These are phyloP conservation scores for Colletotrichum cuscutae DNA, from an alignment of 2,329 filamentous ascomycete species.

Conservation along the genomic window DNA sequence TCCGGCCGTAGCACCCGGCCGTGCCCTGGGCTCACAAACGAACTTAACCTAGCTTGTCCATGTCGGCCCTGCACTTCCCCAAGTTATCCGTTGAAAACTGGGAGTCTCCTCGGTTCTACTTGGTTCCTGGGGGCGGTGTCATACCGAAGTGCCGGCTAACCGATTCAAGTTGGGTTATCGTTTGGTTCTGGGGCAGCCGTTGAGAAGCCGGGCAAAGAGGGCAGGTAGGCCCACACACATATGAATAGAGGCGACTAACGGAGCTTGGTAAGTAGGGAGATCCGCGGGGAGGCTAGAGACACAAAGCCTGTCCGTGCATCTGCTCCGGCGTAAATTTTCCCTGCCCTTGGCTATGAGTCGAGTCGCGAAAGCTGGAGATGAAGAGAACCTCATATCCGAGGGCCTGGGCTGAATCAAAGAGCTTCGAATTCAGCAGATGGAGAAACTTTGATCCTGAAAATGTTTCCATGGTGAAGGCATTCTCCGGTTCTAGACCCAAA, in stretches of 20 bases:
- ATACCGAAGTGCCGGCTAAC: conserved; percentile 22
- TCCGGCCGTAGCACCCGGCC: conserved; percentile 22
- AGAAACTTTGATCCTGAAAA: neutral
- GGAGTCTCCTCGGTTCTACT: neutral
- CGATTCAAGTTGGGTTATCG: neutral
- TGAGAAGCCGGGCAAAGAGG: neutral
- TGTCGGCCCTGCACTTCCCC: conserved; percentile 8
- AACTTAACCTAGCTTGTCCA: neutral
- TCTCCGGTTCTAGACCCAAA: neutral
- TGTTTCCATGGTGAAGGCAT: too few species aligned
- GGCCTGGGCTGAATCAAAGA: neutral
- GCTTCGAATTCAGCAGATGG: neutral
- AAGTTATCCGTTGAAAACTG: conserved; percentile 8
- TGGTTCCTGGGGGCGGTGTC: neutral
- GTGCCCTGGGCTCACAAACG: conserved; percentile 11
- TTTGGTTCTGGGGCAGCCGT: conserved; percentile 8
- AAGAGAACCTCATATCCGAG: neutral
- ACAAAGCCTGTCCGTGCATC: conserved; percentile 22
- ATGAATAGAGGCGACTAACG: conserved; percentile 3
- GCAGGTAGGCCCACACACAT: neutral
- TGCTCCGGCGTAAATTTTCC: too few species aligned
- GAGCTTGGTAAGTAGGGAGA: neutral
- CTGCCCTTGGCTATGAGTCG: neutral
- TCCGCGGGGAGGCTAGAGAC: neutral
- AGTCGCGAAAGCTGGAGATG: neutral